Evolutionary conservation across 805 yeast species (phyloP), one percentile per base, ranked within the genome.

Genomic region (Komagataella populi): DNA sequence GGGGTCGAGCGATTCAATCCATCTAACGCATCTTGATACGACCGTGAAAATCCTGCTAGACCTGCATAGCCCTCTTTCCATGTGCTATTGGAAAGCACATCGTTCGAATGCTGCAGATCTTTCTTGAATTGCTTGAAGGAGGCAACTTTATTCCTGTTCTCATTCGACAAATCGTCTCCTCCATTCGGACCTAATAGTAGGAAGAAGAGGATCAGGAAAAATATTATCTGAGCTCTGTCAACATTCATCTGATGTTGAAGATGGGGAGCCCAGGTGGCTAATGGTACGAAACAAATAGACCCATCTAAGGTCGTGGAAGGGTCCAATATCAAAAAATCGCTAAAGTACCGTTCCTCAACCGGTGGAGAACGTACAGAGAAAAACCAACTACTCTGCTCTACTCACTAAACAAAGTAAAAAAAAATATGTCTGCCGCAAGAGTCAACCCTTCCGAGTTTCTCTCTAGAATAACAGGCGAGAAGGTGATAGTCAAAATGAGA

Each of bases 401-500:
- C 4, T 46, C 45, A 23, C 36, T 30, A 24, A 23, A 7, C 14
- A 49, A 49, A 48, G 18, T 52, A 14, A 48, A 30, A 6, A 6
- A 48, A 44, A 16, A 20, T 20, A 20, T 52, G 50, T 45, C 39
- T 10, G 14, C 51, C n/a, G 36, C 46, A 45, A 30, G 52, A 46
- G 58, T 76, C 23, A 83, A 80, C 53, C 87, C 96, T 39, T 80
- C 95, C n/a, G 73, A 78, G 48, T 93, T 93, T 62, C 73, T 93
- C 43, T 73, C 87, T 24, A 83, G 81, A 48, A 83, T 93, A 53
- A 82, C 85, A 23, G 95, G 96, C 48, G 76, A 83, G 49, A 70
- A 78, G 16, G 97, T 93, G 20, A 70, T 83, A 45, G 96, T 93
- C 24, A 88, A 86, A 64, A 77, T 90, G 51, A 79, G 84, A 63